phyloP scores from a whole-genome alignment of 139 green algal genomes.

The Coelastrella sp. region DNA sequence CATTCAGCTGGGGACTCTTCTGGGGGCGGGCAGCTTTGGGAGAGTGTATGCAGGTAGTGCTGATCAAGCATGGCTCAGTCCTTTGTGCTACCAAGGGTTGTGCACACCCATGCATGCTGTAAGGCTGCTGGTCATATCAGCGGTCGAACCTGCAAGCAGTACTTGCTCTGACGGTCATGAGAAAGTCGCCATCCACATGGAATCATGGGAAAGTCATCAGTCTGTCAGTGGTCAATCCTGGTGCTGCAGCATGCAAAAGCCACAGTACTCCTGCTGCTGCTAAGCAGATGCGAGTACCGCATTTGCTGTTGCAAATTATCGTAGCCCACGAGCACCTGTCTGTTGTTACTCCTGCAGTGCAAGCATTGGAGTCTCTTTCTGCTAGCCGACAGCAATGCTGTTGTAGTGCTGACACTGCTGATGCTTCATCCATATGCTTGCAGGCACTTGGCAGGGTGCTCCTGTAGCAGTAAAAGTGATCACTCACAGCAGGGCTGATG shows the following conservation, averaged over 20 bases:
- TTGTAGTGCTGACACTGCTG: neutral
- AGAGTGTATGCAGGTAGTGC: constrained; percentile 23
- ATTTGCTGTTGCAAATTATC: too few species aligned
- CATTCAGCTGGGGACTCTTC: neutral
- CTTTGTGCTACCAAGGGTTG: neutral
- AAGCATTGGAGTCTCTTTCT: neutral
- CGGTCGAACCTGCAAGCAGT: neutral
- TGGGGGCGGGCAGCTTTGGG: constrained; percentile 13
- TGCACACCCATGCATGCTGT: neutral
- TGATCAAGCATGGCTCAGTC: neutral
- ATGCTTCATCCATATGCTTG: neutral
- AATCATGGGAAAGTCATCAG: too few species aligned
- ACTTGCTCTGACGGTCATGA: too few species aligned
- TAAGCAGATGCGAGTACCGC: too few species aligned
- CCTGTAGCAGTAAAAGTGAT: constrained; percentile 30
- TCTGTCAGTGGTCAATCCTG: too few species aligned
- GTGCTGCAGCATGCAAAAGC: too few species aligned
- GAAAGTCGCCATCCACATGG: too few species aligned
- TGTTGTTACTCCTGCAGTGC: too few species aligned
- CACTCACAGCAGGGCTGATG: constrained; percentile 5
- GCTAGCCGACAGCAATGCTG: neutral
- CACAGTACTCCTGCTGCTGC: too few species aligned
- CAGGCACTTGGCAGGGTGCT: constrained; percentile 6
- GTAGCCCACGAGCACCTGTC: too few species aligned
- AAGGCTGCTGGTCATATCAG: neutral